These are phyloP conservation scores for Arabidopsis suecica DNA, from an alignment of 345 rosid genomes.

Conservation along the genomic window DNA sequence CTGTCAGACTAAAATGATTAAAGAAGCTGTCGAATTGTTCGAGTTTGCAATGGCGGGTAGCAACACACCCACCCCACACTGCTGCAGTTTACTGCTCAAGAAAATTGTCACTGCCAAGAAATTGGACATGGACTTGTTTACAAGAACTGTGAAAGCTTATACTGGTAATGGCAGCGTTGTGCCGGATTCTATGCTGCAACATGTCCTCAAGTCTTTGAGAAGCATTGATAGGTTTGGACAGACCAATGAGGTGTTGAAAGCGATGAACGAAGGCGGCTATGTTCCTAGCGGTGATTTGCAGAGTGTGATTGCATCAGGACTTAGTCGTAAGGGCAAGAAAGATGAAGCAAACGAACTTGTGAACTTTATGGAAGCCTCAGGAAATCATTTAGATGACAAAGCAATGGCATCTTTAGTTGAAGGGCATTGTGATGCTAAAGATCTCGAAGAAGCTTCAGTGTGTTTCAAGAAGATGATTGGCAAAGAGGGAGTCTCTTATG, in stretches of 20 bases:
- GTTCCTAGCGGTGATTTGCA: conserved; percentile 50
- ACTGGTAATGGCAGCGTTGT: conserved; percentile 57
- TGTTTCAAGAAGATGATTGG: conserved; percentile 65
- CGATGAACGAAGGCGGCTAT: conserved; percentile 66
- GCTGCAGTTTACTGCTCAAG: conserved; percentile 51
- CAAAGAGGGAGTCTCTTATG: conserved; percentile 56
- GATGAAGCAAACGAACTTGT: conserved; percentile 61
- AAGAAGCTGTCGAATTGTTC: conserved; percentile 33
- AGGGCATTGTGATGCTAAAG: conserved; percentile 71
- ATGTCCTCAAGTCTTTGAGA: conserved; percentile 69
- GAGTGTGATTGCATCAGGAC: conserved; percentile 61
- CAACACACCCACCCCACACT: conserved; percentile 59
- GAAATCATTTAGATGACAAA: conserved; percentile 55
- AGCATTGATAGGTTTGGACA: conserved; percentile 69
- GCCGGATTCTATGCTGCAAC: conserved; percentile 59
- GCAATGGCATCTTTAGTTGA: conserved; percentile 67
- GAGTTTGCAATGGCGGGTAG: conserved; percentile 70
- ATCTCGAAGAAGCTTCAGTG: conserved; percentile 71
- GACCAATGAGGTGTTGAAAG: conserved; percentile 68
- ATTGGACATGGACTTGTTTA: conserved; percentile 65
- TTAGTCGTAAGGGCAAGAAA: conserved; percentile 61
- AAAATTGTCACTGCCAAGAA: conserved; percentile 65
- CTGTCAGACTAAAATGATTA: conserved; percentile 43
- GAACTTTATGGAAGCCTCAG: conserved; percentile 57
- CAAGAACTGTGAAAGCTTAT: conserved; percentile 65